Conservation (phyloP, 352 stramenopile species). For the Globisporangium yorkense region DNA sequence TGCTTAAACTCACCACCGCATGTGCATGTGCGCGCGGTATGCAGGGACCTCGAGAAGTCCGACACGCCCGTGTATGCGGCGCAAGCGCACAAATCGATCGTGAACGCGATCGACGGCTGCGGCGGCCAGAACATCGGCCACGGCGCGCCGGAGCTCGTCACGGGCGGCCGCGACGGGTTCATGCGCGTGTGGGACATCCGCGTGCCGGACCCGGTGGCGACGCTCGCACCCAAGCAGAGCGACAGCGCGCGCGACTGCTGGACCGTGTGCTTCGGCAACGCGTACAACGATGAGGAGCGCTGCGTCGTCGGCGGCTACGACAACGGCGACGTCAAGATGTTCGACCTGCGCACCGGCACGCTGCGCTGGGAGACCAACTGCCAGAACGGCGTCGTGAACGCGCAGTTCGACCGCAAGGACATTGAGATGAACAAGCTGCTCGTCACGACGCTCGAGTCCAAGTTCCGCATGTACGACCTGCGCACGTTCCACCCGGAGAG, state of each 20-base stretch:
- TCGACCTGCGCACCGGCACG: conserved; percentile 91
- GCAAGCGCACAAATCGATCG: conserved; percentile 90
- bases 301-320: conserved; percentile 93
- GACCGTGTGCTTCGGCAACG: conserved; percentile 95
- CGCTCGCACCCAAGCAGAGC: conserved; percentile 84
- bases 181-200: conserved; percentile 95
- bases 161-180: conserved; percentile 90
- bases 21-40: background rate
- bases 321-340: conserved; percentile 97
- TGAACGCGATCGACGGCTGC: conserved; percentile 95
- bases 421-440: conserved; percentile 98
- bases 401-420: conserved; percentile 95
- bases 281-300: conserved; percentile 91
- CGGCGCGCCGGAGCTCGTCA: conserved; percentile 93
- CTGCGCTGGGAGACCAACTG: conserved; percentile 96
- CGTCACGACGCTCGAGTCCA: conserved; percentile 94
- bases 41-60: conserved; percentile 78
- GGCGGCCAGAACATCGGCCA: conserved; percentile 85
- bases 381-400: conserved; percentile 93
- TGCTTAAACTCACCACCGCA: background rate
- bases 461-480: conserved; percentile 94
- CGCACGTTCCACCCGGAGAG: conserved; percentile 89
- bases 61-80: conserved; percentile 81
- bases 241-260: conserved; percentile 91
- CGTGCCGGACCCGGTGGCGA: conserved; percentile 88